Base-by-base conservation (phyloP, 805 yeast genomes). In the Wickerhamomyces strasburgensis region DNA sequence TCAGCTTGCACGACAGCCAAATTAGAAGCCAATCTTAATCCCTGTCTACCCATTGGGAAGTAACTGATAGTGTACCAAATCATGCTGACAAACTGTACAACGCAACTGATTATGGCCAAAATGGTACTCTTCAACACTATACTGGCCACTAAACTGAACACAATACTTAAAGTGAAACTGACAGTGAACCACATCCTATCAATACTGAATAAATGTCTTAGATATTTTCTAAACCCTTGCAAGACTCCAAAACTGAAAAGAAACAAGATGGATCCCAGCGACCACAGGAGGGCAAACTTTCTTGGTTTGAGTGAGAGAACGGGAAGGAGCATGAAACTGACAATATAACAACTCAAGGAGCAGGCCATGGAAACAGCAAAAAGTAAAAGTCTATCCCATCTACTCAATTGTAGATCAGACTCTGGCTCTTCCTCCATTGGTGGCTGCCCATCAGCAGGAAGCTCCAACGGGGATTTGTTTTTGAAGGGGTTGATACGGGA, bases 321-420 rank as follows among this genome's bases (percentile, higher is more conserved):
- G 2, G 51, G 51, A 16, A 47, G 37, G 3, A 45, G 29, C 31
- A 44, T 18, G 38, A 47, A 45, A 13, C 44, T 37, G 1, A 47
- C 49, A 26, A 44, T 38, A 40, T 44, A 48, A 26, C 51, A 48
- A 17, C 46, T 40, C 11, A 48, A 14, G 4, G 49, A 44, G 11
- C 46, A 41, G 16, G 47, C 49, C 46, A 48, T 44, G 8, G 43
- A 31, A 10, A 47, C 41, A 2, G 47, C 49, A 29, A 48, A 48
- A 5, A 48, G 35, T 14, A 47, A 15, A 19, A 48, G 33, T 29
- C 49, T 33, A 19, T 48, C 53, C 45, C 45, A 44, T 25, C 46
- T 27, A 5, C 43, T 38, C 5, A 44, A 39, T 29, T 45, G 38
- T 7, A 29, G 17, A 3, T 36, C 14, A 14, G 35, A 19, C 14